A percentile compares a stretch with the other conserved stretches of the same genome.
phyloP scores from a whole-genome alignment of 345 rosid genomes.

The Murraya koenigii region DNA sequence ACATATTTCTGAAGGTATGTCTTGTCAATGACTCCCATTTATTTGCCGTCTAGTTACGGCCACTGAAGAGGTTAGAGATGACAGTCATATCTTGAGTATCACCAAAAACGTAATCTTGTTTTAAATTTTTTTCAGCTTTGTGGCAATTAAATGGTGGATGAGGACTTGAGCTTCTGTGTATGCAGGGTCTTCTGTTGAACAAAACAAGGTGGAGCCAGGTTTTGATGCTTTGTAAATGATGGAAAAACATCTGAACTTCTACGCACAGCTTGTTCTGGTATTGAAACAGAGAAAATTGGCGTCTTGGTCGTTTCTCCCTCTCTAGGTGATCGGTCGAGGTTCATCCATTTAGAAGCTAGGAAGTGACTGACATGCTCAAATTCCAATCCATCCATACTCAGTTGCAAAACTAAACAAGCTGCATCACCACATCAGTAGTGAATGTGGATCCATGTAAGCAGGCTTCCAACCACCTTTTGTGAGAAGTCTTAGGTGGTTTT shows the following conservation, averaged over 20 bases:
- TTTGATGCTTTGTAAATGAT: neutral
- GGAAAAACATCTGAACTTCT: neutral
- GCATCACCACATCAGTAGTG: neutral
- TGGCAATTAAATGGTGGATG: neutral
- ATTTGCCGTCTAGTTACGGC: neutral
- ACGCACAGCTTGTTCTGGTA: neutral
- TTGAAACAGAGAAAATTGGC: neutral
- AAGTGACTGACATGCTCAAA: neutral
- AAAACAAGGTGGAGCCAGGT: neutral
- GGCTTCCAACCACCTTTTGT: neutral
- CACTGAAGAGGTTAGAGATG: neutral
- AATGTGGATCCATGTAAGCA: neutral
- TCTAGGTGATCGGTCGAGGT: neutral
- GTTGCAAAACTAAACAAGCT: neutral
- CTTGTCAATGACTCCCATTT: neutral
- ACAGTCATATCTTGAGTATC: neutral
- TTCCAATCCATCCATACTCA: neutral
- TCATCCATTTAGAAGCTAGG: neutral
- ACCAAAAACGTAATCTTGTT: neutral
- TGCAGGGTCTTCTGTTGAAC: neutral
- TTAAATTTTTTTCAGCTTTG: neutral
- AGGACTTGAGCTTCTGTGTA: neutral
- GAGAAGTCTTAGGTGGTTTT: no score
- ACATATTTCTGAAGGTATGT: constrained; percentile 18
- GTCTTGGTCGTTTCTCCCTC: neutral